Evolutionary conservation across 805 yeast genomes (phyloP).

Genomic region (Lachancea fermentati): DNA sequence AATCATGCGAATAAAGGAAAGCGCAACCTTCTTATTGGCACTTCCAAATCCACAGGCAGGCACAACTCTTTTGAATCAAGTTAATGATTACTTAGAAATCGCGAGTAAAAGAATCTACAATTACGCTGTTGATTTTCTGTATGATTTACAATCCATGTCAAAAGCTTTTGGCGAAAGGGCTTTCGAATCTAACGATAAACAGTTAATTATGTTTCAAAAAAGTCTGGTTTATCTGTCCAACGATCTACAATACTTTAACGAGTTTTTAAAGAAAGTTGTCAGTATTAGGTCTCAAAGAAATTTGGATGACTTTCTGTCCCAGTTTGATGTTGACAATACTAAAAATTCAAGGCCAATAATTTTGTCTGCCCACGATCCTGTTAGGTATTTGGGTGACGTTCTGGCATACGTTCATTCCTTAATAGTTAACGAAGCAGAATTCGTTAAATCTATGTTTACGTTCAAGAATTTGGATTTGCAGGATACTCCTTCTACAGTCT

Average conservation of each 20-base stretch:
- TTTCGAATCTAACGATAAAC: slow-evolving; percentile 11
- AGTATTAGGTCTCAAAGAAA: slow-evolving; percentile 62
- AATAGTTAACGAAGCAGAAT: slow-evolving; percentile 82
- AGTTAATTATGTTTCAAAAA: slow-evolving; percentile 27
- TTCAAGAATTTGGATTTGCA: slow-evolving; percentile 26
- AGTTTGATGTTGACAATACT: slow-evolving; percentile 36
- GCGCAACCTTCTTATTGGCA: slow-evolving; percentile 66
- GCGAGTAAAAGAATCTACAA: slow-evolving; percentile 52
- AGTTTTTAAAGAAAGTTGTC: slow-evolving; percentile 56
- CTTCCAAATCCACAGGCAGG: slow-evolving; percentile 66
- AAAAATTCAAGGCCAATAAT: slow-evolving; percentile 44
- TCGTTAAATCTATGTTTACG: slow-evolving; percentile 57
- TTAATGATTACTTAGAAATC: slow-evolving; percentile 44
- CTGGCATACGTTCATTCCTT: slow-evolving; percentile 83
- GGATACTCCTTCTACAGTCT: slow-evolving; percentile 14
- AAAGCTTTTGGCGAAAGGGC: slow-evolving; percentile 15
- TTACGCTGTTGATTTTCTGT: slow-evolving; percentile 34
- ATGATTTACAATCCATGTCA: slow-evolving; percentile 23
- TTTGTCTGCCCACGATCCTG: slow-evolving; percentile 70
- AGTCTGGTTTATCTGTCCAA: slow-evolving; percentile 33
- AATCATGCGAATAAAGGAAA: slow-evolving; percentile 58
- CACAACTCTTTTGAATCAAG: slow-evolving; percentile 53
- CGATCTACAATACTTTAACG: slow-evolving; percentile 48
- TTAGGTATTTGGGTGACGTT: slow-evolving; percentile 78
- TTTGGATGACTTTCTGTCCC: slow-evolving; percentile 61